These are phyloP conservation scores for Microbotryum saponariae DNA, from an alignment of 1,284 basidiomycete species.

Conservation along the genomic window DNA sequence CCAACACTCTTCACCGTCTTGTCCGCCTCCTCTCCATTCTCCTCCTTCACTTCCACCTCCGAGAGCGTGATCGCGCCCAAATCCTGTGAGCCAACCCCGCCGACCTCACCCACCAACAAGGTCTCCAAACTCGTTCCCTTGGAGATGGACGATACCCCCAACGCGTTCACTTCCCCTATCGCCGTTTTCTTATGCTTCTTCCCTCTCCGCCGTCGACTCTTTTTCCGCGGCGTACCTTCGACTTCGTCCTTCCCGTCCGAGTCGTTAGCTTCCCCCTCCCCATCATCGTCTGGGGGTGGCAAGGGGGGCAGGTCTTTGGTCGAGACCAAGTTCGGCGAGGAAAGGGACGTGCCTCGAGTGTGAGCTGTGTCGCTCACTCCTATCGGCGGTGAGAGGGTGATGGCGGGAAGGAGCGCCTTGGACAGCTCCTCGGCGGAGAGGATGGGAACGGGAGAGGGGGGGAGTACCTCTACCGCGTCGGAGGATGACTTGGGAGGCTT, in stretches of 20 bases:
- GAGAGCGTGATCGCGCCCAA: neutral
- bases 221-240: slow-evolving; percentile 48
- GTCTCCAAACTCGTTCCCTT: neutral
- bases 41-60: slow-evolving; percentile 10
- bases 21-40: neutral
- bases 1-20: neutral
- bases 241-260: slow-evolving; percentile 40
- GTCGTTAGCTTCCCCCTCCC: slow-evolving; percentile 46
- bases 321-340: neutral
- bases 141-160: neutral
- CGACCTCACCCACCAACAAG: no score
- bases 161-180: neutral
- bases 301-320: slow-evolving; percentile 25
- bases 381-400: no score
- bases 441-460: no score
- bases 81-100: neutral
- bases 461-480: no score
- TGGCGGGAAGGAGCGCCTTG: no score
- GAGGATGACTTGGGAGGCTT: no score
- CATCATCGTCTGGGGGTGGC: slow-evolving; percentile 49
- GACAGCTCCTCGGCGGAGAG: no score
- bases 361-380: no score
- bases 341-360: no score
- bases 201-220: slow-evolving; percentile 46
- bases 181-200: slow-evolving; percentile 14